Conservation (phyloP, 1,284 basidiomycete species). For the Sphaerobolus stellatus region DNA sequence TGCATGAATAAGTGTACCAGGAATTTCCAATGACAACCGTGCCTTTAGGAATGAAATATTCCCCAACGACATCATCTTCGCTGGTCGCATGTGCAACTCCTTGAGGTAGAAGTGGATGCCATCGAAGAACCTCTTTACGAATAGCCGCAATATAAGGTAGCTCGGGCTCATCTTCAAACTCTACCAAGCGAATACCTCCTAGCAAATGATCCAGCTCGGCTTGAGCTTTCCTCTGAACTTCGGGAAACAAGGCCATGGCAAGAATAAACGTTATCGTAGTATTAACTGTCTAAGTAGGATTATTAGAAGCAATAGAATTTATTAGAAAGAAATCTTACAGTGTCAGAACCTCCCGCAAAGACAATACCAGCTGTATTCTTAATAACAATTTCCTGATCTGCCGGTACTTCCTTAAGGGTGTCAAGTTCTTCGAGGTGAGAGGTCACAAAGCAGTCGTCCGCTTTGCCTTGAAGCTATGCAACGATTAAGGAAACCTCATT, state of each 20-base stretch:
- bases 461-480: slow-evolving; percentile 1
- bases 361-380: neutral
- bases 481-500: neutral
- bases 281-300: no score
- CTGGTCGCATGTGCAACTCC: slow-evolving; percentile 12
- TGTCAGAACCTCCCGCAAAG: neutral
- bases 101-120: slow-evolving; percentile 12
- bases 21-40: neutral
- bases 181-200: slow-evolving; percentile 11
- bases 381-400: neutral
- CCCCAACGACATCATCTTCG: neutral
- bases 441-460: neutral
- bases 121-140: slow-evolving; percentile 24
- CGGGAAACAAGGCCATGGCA: slow-evolving; percentile 22
- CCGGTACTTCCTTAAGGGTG: neutral
- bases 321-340: neutral
- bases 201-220: neutral
- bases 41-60: neutral
- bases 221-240: slow-evolving; percentile 16
- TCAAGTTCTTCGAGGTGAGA: neutral
- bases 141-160: slow-evolving; percentile 23
- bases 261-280: no score
- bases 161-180: neutral
- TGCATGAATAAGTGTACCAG: no score
- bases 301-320: no score